phyloP scores from a whole-genome alignment of 805 yeast genomes.

The Torulaspora indica region DNA sequence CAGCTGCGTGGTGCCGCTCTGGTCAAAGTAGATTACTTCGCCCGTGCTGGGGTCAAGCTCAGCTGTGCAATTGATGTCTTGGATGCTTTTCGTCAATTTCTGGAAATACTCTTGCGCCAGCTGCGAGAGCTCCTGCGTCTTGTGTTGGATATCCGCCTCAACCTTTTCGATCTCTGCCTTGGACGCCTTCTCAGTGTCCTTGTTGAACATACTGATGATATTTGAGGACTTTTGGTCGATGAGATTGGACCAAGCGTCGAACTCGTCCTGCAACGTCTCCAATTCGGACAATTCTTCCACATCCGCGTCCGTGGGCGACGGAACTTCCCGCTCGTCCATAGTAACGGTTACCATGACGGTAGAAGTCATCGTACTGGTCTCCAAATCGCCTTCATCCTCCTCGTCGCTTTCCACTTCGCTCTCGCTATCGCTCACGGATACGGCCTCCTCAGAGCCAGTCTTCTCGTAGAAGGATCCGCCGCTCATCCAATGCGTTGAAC shows the following conservation, averaged over 20 bases:
- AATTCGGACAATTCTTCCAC: slow-evolving; percentile 21
- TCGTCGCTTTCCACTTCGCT: slow-evolving; percentile 9
- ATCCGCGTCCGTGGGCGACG: slow-evolving; percentile 12
- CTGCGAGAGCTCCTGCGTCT: slow-evolving; percentile 35
- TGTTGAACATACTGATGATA: slow-evolving; percentile 39
- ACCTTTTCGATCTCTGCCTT: slow-evolving; percentile 26
- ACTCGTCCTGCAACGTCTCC: slow-evolving; percentile 35
- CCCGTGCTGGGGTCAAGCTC: slow-evolving; percentile 33
- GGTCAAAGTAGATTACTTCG: slow-evolving; percentile 35
- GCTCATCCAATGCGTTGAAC: slow-evolving; percentile 12
- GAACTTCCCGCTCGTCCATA: slow-evolving; percentile 11
- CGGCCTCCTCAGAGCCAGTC: slow-evolving; percentile 1
- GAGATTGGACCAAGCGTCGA: slow-evolving; percentile 36
- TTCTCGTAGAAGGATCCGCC: slow-evolving; percentile 5
- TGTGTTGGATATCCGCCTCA: slow-evolving; percentile 33
- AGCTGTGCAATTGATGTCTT: slow-evolving; percentile 38
- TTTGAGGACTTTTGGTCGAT: slow-evolving; percentile 39
- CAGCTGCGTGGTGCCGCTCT: slow-evolving; percentile 35
- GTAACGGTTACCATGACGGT: slow-evolving; percentile 22
- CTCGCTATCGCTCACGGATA: slow-evolving; percentile 5
- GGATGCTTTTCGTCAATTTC: slow-evolving; percentile 34
- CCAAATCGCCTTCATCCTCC: slow-evolving; percentile 12
- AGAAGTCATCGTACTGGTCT: slow-evolving; percentile 19
- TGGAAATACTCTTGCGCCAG: slow-evolving; percentile 27
- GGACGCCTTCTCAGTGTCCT: slow-evolving; percentile 36